Base-by-base conservation (phyloP, 2,329 filamentous ascomycete species). In the Fusarium fujikuroi region DNA sequence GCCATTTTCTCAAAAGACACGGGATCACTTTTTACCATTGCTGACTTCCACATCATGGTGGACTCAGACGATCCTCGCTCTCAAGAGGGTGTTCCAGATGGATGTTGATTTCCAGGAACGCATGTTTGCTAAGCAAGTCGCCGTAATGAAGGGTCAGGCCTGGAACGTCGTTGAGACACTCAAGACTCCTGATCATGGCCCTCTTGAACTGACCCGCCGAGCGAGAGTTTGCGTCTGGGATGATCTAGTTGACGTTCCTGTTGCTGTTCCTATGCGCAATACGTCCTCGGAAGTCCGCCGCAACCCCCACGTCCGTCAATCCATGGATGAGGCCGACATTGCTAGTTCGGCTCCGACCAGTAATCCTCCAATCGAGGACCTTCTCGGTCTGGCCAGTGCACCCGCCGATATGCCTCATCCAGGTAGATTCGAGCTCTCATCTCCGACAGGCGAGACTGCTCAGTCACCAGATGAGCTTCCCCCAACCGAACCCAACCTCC, bases 111-210 rank as follows among this genome's bases (percentile, higher is more conserved):
- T 99, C 82, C 94, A 98, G 81, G 96, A 99, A 84, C 92, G 94
- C 83, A 99, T 99, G 96, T 99, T 97, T 83, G 94, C 94, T n/a
- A 91, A 94, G 75, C 96, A 99, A 80, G 97, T 99, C 70, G 95
- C 96, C 2, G 96, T 99, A 66, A 97, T 99, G 94, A 99, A 99
- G 83, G 96, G 96, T 16, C 96, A 99, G 80, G 96, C 96, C 2
- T 99, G 96, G 95, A 99, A 99, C 80, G 96, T 99, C 0, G 96
- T 99, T 9, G 96, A 99, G 84, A 98, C 96, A 1, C 87, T 99
- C 69, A 99, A 99, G 81, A 93, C 93, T 23, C 87, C 90, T 2
- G 96, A 98, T 79, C 95, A 98, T 79, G 96, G 96, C 0, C 96
- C 96, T 1, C 86, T 99, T 23, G 96, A 98, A 83, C 89, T 99